phyloP scores from a whole-genome alignment of 1,139 yeast species.

The Geotrichum fermentans region DNA sequence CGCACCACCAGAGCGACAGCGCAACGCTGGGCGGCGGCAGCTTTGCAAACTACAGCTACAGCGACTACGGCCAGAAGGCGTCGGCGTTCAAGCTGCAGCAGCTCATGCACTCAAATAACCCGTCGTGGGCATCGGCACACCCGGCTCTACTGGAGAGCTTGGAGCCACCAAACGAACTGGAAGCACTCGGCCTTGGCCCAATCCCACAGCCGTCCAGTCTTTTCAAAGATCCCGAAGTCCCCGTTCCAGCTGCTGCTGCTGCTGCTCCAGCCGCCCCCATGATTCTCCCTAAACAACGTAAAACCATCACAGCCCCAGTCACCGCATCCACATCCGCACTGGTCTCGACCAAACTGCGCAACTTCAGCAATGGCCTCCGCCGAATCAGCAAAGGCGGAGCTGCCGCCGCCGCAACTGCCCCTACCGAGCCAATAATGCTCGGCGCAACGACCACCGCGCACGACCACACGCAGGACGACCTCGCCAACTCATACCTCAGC shows the following conservation, averaged over 20 bases:
- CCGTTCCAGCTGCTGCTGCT: background rate
- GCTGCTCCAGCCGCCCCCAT: background rate
- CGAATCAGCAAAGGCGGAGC: background rate
- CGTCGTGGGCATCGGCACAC: background rate
- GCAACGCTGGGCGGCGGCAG: background rate
- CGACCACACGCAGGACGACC: background rate
- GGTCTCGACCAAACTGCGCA: background rate
- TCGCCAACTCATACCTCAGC: background rate
- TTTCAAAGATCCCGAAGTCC: background rate
- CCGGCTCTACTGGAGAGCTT: background rate
- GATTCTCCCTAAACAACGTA: slow-evolving; percentile 2
- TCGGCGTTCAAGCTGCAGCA: slow-evolving; percentile 3
- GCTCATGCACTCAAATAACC: background rate
- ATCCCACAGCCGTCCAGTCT: slow-evolving; percentile 4
- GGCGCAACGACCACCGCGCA: background rate
- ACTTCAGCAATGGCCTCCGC: slow-evolving; percentile 2
- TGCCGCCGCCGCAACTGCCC: background rate
- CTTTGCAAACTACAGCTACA: background rate
- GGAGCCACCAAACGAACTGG: background rate
- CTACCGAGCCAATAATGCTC: too few species aligned
- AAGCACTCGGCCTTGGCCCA: background rate
- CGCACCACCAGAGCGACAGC: slow-evolving; percentile 15
- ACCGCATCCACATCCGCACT: background rate
- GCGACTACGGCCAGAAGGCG: background rate
- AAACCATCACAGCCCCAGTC: background rate